Evolutionary conservation across 202 grass and related monocot genomes (phyloP), one percentile per base, ranked within the genome.

Genomic region (Saccharum hybrid): DNA sequence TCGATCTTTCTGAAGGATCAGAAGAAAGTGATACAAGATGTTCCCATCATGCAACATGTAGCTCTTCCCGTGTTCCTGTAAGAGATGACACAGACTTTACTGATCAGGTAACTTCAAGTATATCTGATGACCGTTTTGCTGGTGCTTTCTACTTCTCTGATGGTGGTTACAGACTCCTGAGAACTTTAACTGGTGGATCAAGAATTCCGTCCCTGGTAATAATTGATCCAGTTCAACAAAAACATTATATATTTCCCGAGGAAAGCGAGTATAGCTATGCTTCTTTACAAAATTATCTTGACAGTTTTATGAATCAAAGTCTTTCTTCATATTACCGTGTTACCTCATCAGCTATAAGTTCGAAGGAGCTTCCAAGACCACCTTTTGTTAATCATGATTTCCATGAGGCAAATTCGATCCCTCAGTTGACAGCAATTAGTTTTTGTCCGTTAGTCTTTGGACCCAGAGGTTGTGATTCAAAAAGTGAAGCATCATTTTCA

Each of bases 351-450:
- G 49, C 70, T 39, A 38, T 64, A 81, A 86, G 48, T 72, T 87
- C 67, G 26, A 98, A 94, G 76, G 85, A 95, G 68, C 82, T 88
- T 83, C 90, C 89, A 75, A 93, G 72, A 84, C 92, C 92, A 82
- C 96, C 96, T 88, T 94, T 95, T 83, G 83, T 98, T 77, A 98
- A 98, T 74, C 89, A 81, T 26, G 91, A 94, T 88, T 95, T 93
- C 48, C 96, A 85, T 81, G 96, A 98, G 81, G 87, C 89, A 90
- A 85, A 91, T 93, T 87, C 80, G 21, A 84, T 98, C 81, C 92
- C 96, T 82, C 88, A 78, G 48, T 90, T 98, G 82, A 82, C 83
- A 74, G 79, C 85, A 40, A 86, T 59, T 77, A 85, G 63, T 72
- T 98, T 98, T 43, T 98, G 96, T 87, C 77, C 80, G 40, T 65